Percentiles rank a stretch among this genome's conserved stretches.
These are phyloP conservation scores for Phtheirospermum japonicum DNA, from an alignment of 257 asterid species.

Conservation along the genomic window DNA sequence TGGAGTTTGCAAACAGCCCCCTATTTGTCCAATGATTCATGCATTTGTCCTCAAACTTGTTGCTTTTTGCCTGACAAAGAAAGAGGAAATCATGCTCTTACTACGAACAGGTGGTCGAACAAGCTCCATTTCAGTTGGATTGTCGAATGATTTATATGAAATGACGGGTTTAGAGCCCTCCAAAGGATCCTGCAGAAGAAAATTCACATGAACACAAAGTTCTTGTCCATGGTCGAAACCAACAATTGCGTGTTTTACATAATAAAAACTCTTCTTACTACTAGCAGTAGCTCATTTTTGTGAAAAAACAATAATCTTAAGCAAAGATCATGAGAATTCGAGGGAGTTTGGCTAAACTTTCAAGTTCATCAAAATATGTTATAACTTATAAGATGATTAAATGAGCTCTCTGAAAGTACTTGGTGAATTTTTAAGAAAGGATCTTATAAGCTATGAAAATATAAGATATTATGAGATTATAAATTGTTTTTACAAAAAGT, in stretches of 20 bases:
- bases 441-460: too few relatives aligned
- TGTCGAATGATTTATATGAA: slow-evolving; percentile 53
- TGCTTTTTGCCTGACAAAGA: slow-evolving; percentile 72
- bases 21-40: slow-evolving; percentile 19
- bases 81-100: slow-evolving; percentile 64
- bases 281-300: too few relatives aligned
- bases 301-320: too few relatives aligned
- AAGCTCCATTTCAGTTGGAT: slow-evolving; percentile 36
- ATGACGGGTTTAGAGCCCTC: slow-evolving; percentile 53
- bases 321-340: too few relatives aligned
- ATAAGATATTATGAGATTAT: too few relatives aligned
- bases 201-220: background rate
- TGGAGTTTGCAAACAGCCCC: background rate
- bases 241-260: too few relatives aligned
- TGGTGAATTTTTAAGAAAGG: too few relatives aligned
- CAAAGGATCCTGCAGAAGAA: slow-evolving; percentile 46
- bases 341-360: too few relatives aligned
- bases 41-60: slow-evolving; percentile 35
- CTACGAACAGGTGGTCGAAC: slow-evolving; percentile 54
- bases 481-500: too few relatives aligned
- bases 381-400: too few relatives aligned
- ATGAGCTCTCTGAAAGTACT: too few relatives aligned
- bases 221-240: background rate
- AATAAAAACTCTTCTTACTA: background rate
- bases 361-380: too few relatives aligned